Evolutionary conservation across 2,329 filamentous ascomycete genomes (phyloP), one percentile per base, ranked within the genome.

Genomic region (Zymoseptoria crescenta): DNA sequence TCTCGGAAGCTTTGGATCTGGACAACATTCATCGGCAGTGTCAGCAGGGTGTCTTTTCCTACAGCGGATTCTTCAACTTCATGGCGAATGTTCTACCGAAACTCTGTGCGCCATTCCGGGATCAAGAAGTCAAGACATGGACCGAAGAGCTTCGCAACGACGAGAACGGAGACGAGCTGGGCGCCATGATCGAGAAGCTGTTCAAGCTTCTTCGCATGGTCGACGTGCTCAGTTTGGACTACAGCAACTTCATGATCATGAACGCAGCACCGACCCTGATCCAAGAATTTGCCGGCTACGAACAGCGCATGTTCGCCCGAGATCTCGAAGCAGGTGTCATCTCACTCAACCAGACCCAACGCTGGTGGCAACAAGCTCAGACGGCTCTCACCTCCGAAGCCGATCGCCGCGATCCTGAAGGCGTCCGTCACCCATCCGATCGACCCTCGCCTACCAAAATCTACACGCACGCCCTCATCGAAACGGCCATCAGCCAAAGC

Each of bases 71-170:
- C 74, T 93, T 93, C 70, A 77, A 80, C 1, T 88, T 89, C 62
- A 89, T 93, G 80, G 85, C 84, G 1, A 82, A 83, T 1, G 80
- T 94, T 52, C 77, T 94, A 54, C 89, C 89, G 5, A 89, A 89
- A 70, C 82, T 94, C 13, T 93, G 89, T 67, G 89, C 89, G 0
- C 89, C 89, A 0, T 86, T 89, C 69, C 81, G 89, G n/a, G 89
- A 94, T 68, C 83, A 83, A 3, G 85, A 91, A 69, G 87, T 91
- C 59, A 87, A 88, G 70, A 80, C 81, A 2, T 74, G 93, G 20
- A 78, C 85, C 1, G 82, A 87, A 54, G 83, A 86, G 60, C 82
- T 71, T 52, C 65, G 65, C 20, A 62, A 59, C 13, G 61, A 64
- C 8, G 62, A 65, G 19, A 59, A 74, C n/a, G 71, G 74, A 50